phyloP scores from a whole-genome alignment of 345 rosid species.

The Dipteronia sinensis region DNA sequence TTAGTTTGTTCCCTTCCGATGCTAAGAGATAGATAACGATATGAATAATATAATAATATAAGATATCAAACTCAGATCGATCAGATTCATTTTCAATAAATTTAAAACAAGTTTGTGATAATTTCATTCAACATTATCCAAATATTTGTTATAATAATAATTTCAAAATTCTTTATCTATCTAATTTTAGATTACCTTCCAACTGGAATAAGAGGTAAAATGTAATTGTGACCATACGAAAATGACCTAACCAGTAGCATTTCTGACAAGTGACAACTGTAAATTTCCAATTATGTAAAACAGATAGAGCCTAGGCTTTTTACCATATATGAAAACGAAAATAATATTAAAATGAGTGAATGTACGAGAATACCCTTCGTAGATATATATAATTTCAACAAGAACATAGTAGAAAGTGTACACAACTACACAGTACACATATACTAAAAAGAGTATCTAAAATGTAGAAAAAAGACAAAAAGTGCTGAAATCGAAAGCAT shows the following conservation, averaged over 20 bases:
- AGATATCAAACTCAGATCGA: no score
- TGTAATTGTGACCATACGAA: neutral
- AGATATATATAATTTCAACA: neutral
- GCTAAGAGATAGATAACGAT: no score
- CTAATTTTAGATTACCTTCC: no score
- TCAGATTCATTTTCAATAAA: no score
- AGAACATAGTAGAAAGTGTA: neutral
- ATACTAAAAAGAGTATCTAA: neutral
- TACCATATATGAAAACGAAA: no score
- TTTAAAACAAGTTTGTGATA: neutral
- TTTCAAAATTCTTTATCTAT: neutral
- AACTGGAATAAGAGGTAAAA: neutral
- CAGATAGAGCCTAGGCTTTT: neutral
- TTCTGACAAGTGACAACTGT: neutral
- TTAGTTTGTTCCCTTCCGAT: no score
- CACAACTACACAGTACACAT: no score
- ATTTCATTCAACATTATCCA: no score
- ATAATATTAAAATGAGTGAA: neutral
- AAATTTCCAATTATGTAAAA: neutral
- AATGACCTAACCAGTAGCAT: neutral
- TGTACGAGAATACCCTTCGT: neutral
- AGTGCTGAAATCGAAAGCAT: slow-evolving; percentile 34
- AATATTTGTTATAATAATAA: no score
- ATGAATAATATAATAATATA: no score
- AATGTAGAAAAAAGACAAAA: slow-evolving; percentile 27